A percentile compares a stretch with the other conserved stretches of the same genome.
phyloP scores from a whole-genome alignment of 2,329 filamentous ascomycete species.

The Hymenoscyphus linearis region DNA sequence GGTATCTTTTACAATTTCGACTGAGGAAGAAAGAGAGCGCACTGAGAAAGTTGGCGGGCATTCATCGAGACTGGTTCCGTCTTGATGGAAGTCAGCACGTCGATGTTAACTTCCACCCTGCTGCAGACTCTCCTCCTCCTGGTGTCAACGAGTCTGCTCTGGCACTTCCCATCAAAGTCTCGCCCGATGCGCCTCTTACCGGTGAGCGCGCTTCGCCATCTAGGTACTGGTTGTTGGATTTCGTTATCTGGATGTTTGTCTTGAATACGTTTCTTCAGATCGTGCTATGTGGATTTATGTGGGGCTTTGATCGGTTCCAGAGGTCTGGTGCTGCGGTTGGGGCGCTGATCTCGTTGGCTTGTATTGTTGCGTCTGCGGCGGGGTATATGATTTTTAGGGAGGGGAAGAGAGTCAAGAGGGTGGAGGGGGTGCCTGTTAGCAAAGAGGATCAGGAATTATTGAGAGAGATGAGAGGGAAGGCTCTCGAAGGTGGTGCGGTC shows the following conservation, averaged over 20 bases:
- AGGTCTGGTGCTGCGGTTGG: constrained; percentile 17
- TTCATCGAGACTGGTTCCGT: constrained; percentile 70
- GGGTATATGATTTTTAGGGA: constrained; percentile 22
- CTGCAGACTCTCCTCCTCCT: constrained; percentile 35
- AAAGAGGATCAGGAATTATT: constrained; percentile 30
- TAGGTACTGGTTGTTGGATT: constrained; percentile 66
- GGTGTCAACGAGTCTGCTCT: constrained; percentile 40
- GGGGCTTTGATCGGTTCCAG: constrained; percentile 58
- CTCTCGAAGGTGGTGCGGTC: background rate
- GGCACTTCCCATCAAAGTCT: constrained; percentile 59
- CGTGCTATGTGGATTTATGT: constrained; percentile 74
- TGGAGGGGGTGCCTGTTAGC: constrained; percentile 21
- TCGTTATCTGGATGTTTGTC: constrained; percentile 71
- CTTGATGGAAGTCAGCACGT: constrained; percentile 58
- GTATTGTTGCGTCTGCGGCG: constrained; percentile 18
- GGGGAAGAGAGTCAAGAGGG: constrained; percentile 21
- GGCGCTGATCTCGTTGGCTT: constrained; percentile 18
- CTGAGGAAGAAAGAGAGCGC: constrained; percentile 9
- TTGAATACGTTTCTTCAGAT: constrained; percentile 72
- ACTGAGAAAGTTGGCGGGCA: constrained; percentile 45
- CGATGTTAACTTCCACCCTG: constrained; percentile 11
- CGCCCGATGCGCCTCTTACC: constrained; percentile 58
- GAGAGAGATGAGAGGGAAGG: constrained; percentile 20
- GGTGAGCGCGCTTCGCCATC: constrained; percentile 62
- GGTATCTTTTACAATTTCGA: constrained; percentile 53